Evolutionary conservation across 2,329 filamentous ascomycete species (phyloP).

Genomic region (Chaetomiaceae sp.): DNA sequence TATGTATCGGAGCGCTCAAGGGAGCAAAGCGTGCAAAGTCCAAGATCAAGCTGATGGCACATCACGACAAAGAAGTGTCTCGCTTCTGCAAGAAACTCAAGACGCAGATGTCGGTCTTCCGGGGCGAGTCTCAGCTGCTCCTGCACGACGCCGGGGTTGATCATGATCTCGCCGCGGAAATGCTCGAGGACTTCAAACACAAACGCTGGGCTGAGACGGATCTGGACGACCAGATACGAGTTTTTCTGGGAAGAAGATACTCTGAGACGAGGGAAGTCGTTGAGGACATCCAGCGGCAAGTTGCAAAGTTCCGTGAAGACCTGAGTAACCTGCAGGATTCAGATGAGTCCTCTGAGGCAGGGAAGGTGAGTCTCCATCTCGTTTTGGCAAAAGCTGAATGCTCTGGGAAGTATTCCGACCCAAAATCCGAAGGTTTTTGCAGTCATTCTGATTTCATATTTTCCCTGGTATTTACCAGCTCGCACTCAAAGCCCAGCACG

Average conservation of each 20-base stretch:
- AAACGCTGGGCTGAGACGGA: neutral
- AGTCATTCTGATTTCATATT: neutral
- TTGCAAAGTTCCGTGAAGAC: neutral
- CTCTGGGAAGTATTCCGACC: no score
- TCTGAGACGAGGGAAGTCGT: neutral
- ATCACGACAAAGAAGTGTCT: neutral
- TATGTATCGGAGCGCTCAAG: neutral
- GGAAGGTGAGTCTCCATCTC: conserved; percentile 3
- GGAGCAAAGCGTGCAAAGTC: conserved; percentile 4
- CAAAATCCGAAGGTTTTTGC: neutral
- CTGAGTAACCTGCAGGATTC: neutral
- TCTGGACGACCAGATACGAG: neutral
- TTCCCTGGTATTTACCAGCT: neutral
- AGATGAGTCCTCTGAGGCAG: neutral
- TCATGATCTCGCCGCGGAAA: neutral
- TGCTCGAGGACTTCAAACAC: neutral
- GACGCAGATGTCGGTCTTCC: conserved; percentile 1
- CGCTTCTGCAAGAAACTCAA: conserved; percentile 1
- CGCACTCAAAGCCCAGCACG: neutral
- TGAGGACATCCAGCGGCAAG: neutral
- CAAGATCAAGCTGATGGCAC: neutral
- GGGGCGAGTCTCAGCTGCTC: neutral
- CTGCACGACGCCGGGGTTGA: neutral
- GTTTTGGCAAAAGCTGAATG: no score
- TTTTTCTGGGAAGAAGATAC: neutral